Evolutionary conservation across 2,329 filamentous ascomycete genomes (phyloP).

Genomic region (Colletotrichum horii): DNA sequence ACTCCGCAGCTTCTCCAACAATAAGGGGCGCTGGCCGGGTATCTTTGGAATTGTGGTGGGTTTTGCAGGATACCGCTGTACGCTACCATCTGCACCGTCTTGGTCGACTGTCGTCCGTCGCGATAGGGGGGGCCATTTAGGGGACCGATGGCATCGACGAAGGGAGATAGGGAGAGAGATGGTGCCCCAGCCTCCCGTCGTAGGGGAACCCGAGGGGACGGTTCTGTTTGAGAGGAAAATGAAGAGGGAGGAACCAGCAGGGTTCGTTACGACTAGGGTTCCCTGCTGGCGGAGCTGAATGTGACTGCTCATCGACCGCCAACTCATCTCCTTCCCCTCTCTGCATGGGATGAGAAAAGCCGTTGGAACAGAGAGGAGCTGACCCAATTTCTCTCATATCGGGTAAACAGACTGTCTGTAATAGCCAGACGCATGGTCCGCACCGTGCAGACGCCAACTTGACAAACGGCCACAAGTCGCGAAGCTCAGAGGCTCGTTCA

Average conservation of each 20-base stretch:
- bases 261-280: slow-evolving; percentile 1
- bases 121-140: neutral
- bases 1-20: neutral
- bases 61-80: neutral
- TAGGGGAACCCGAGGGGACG: slow-evolving; percentile 15
- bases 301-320: slow-evolving; percentile 19
- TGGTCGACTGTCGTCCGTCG: neutral
- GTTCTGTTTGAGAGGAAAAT: slow-evolving; percentile 15
- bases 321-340: slow-evolving; percentile 18
- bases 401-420: slow-evolving; percentile 3
- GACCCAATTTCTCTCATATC: slow-evolving; percentile 7
- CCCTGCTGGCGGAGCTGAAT: slow-evolving; percentile 11
- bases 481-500: neutral
- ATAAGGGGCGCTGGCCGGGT: neutral
- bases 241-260: slow-evolving; percentile 18
- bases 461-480: neutral
- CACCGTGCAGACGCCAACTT: neutral
- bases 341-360: neutral
- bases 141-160: neutral
- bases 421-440: neutral
- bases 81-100: neutral
- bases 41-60: slow-evolving; percentile 3
- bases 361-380: neutral
- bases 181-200: slow-evolving; percentile 13
- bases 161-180: neutral